Percentiles rank a stretch among this genome's conserved stretches.
Evolutionary conservation across 306 rosid species (phyloP).

Genomic region (Elaeagnus macrophylla): DNA sequence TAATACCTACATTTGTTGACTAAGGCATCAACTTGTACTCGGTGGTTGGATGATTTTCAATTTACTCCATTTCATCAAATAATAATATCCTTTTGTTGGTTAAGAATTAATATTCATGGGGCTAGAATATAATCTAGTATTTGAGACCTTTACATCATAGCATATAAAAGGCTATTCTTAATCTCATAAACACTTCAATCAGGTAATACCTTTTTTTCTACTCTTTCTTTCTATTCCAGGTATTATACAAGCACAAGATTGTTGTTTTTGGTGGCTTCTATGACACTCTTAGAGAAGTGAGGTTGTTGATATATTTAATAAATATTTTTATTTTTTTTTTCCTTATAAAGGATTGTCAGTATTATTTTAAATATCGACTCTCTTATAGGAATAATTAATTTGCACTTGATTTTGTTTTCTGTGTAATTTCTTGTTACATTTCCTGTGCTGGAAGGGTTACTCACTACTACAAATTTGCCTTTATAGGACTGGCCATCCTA

Average conservation of each 20-base stretch:
- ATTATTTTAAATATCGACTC: background rate
- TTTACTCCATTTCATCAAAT: background rate
- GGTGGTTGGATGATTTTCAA: background rate
- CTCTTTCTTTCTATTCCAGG: conserved; percentile 43
- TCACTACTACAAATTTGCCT: too few relatives aligned
- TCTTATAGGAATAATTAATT: conserved; percentile 1
- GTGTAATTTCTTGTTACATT: background rate
- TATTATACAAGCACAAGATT: conserved; percentile 94
- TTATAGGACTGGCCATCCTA: too few relatives aligned
- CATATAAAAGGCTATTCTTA: too few relatives aligned
- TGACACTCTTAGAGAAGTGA: conserved; percentile 98
- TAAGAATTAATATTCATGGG: too few relatives aligned
- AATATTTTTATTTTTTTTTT: conserved; percentile 11
- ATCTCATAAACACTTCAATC: too few relatives aligned
- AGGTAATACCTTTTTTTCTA: background rate
- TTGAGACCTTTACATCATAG: too few relatives aligned
- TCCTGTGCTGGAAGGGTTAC: background rate
- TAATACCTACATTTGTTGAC: background rate
- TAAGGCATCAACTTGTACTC: background rate
- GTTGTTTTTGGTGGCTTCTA: conserved; percentile 97
- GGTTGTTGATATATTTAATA: conserved; percentile 49
- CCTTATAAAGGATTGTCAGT: background rate
- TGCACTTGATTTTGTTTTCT: background rate
- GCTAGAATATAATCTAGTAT: too few relatives aligned
- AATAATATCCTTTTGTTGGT: background rate